Percentiles rank a stretch among this genome's conserved stretches.
Evolutionary conservation across 148 eudicot genomes (phyloP).

Genomic region (Vaccinium vitisidaea): DNA sequence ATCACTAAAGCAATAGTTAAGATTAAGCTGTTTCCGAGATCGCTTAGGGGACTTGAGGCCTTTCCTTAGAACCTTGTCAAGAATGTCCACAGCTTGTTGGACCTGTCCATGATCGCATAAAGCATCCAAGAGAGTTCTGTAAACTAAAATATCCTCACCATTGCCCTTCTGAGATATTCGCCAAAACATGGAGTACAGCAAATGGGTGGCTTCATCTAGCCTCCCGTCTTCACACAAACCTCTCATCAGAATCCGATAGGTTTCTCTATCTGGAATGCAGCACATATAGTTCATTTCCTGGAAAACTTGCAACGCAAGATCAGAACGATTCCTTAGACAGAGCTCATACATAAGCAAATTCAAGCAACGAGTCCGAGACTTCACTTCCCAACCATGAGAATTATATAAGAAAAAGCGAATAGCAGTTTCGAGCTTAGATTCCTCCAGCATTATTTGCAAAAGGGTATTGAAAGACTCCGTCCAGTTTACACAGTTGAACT

Average conservation of each 20-base stretch:
- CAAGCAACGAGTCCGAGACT: conserved; percentile 57
- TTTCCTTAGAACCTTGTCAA: conserved; percentile 67
- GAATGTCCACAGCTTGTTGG: conserved; percentile 64
- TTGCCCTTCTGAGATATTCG: conserved; percentile 83
- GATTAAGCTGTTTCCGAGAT: conserved; percentile 44
- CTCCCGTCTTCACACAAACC: conserved; percentile 75
- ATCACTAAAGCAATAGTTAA: conserved; percentile 36
- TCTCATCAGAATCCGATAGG: conserved; percentile 71
- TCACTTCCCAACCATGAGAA: conserved; percentile 68
- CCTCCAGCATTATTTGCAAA: conserved; percentile 62
- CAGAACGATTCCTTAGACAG: conserved; percentile 58
- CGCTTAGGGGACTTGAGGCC: conserved; percentile 74
- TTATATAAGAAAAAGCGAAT: conserved; percentile 55
- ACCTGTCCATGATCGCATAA: conserved; percentile 63
- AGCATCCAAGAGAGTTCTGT: conserved; percentile 64
- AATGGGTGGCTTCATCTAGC: conserved; percentile 74
- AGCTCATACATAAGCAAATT: conserved; percentile 68
- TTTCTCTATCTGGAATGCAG: conserved; percentile 67
- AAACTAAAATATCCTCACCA: conserved; percentile 76
- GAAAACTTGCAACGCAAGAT: conserved; percentile 69
- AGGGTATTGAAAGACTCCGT: conserved; percentile 75
- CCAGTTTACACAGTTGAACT: conserved; percentile 82
- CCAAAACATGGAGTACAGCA: conserved; percentile 89
- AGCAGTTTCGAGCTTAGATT: conserved; percentile 55
- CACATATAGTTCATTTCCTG: conserved; percentile 67